Conservation (phyloP, 495 filamentous ascomycete species). For the Sabuloglossum arenarium region DNA sequence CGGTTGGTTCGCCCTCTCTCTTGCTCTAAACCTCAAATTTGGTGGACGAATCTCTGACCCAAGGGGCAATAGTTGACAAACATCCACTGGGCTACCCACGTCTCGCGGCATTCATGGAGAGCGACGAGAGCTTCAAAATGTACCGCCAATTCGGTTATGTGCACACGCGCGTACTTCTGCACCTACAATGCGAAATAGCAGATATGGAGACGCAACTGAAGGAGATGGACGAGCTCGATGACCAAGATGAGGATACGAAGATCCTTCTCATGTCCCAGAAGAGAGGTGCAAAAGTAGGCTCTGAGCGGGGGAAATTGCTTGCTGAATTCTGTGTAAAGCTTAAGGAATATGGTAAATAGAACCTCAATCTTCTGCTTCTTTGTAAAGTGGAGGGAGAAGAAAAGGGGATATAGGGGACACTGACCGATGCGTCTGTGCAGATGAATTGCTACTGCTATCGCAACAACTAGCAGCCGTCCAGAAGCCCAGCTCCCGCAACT, state of each 20-base stretch:
- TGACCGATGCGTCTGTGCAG: neutral
- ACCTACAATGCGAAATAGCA: conserved; percentile 2
- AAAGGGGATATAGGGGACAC: neutral
- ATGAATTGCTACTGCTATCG: neutral
- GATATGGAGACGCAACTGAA: neutral
- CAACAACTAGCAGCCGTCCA: neutral
- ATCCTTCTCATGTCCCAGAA: neutral
- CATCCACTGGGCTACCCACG: conserved; percentile 3
- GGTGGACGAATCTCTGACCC: too few relatives aligned
- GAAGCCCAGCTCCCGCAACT: neutral
- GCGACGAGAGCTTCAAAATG: conserved; percentile 2
- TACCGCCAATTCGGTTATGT: conserved; percentile 3
- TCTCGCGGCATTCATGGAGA: conserved; percentile 3
- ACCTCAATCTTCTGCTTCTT: too few relatives aligned
- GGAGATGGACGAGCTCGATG: neutral
- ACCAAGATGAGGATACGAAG: neutral
- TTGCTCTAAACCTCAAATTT: too few relatives aligned
- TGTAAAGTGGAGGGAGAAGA: neutral
- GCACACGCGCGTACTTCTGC: neutral
- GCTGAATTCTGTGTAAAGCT: neutral
- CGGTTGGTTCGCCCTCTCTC: too few relatives aligned
- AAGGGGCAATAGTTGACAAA: neutral
- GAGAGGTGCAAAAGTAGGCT: neutral
- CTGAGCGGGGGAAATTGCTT: neutral
- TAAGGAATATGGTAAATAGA: neutral